Evolutionary conservation across 306 rosid species (phyloP).

Genomic region (Quercus parvula): DNA sequence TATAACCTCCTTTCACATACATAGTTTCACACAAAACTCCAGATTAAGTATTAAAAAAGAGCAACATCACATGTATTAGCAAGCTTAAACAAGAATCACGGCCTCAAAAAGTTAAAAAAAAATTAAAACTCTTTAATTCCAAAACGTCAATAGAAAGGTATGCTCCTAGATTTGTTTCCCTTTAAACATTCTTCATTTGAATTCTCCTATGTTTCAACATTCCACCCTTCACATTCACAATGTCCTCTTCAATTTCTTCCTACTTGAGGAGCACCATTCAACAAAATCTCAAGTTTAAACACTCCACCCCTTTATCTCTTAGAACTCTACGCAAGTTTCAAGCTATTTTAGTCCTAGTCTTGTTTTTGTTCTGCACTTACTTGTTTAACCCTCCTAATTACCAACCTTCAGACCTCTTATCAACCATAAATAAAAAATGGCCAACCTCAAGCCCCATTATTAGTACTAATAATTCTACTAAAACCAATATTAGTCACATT

Average conservation of each 20-base stretch:
- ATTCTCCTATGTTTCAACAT: background rate
- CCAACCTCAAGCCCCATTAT: background rate
- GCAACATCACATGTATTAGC: background rate
- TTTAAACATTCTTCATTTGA: background rate
- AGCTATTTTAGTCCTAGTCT: slow-evolving; percentile 16
- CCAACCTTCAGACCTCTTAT: slow-evolving; percentile 26
- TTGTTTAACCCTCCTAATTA: slow-evolving; percentile 2
- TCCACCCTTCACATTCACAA: slow-evolving; percentile 10
- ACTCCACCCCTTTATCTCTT: background rate
- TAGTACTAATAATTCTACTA: background rate
- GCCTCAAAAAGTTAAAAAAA: background rate
- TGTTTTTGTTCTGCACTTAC: slow-evolving; percentile 21
- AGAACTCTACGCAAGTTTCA: slow-evolving; percentile 21
- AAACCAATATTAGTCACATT: slow-evolving; percentile 32
- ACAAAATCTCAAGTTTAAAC: background rate
- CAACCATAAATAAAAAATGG: slow-evolving; percentile 23
- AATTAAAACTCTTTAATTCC: background rate
- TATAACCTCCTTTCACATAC: background rate
- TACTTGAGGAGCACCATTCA: background rate
- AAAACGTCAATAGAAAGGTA: background rate
- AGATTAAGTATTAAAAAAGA: background rate
- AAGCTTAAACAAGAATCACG: slow-evolving; percentile 11
- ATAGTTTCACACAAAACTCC: background rate
- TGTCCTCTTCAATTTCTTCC: slow-evolving; percentile 10
- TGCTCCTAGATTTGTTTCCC: too few species aligned